Evolutionary conservation across 2,329 filamentous ascomycete species (phyloP).

Genomic region (Ascochyta pisi): DNA sequence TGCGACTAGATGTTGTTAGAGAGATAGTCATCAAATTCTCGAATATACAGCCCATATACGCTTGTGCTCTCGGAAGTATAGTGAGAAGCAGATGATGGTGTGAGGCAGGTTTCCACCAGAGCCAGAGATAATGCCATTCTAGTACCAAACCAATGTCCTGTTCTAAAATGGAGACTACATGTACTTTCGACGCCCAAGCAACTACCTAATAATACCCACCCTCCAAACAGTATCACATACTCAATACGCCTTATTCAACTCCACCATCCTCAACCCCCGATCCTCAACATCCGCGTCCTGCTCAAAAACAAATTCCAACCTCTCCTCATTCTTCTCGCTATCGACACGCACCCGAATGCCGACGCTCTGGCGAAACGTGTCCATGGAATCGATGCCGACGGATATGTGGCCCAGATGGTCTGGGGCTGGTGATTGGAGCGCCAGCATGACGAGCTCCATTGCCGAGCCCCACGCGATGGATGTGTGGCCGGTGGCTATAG

Average conservation of each 20-base stretch:
- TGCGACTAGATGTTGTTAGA: too few species aligned
- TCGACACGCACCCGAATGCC: conserved; percentile 20
- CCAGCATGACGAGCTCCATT: conserved; percentile 21
- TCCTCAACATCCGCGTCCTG: background rate
- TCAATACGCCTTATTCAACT: background rate
- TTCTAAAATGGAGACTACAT: too few species aligned
- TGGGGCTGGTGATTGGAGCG: conserved; percentile 22
- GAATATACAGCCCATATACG: too few species aligned
- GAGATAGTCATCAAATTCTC: too few species aligned
- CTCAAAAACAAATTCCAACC: conserved; percentile 23
- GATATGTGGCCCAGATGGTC: conserved; percentile 11
- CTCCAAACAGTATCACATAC: too few species aligned
- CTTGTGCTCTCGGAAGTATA: too few species aligned
- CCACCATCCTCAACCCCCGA: background rate
- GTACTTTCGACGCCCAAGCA: too few species aligned
- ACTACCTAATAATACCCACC: too few species aligned
- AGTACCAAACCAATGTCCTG: too few species aligned
- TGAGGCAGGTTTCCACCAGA: too few species aligned
- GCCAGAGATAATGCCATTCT: too few species aligned
- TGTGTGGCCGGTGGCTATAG: conserved; percentile 17
- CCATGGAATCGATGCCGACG: conserved; percentile 18
- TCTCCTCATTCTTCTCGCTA: background rate
- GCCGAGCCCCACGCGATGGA: conserved; percentile 24
- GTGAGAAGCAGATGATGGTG: too few species aligned
- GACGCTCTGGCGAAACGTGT: conserved; percentile 19